A percentile compares a stretch with the other conserved stretches of the same genome.
These are phyloP conservation scores for Globisporangium paddicum DNA, from an alignment of 352 stramenopile species.

Conservation along the genomic window DNA sequence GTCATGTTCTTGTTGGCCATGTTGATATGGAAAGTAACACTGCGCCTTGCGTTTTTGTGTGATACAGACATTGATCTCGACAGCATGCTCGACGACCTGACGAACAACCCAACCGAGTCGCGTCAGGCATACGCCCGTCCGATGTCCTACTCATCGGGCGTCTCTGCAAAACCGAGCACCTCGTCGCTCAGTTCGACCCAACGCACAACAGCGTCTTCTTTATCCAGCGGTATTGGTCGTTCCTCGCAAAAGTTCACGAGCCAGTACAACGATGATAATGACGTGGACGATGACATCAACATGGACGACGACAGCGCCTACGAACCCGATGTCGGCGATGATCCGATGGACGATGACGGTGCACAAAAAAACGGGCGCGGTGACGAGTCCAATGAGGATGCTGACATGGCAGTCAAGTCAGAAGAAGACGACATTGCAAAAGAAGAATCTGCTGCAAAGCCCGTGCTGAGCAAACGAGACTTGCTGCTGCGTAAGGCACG, in stretches of 20 bases:
- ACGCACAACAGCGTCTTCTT: conserved; percentile 3
- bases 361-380: background rate
- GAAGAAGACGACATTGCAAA: conserved; percentile 20
- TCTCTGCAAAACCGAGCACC: conserved; percentile 18
- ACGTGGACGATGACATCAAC: conserved; percentile 18
- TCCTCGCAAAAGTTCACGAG: conserved; percentile 10
- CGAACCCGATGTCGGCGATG: conserved; percentile 13
- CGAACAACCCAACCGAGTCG: conserved; percentile 75
- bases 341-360: conserved; percentile 17
- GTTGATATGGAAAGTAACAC: background rate
- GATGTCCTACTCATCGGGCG: conserved; percentile 50
- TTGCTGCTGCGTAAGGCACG: conserved; percentile 67
- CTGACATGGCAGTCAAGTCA: conserved; percentile 8
- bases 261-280: conserved; percentile 17
- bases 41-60: background rate
- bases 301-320: conserved; percentile 16
- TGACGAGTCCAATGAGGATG: conserved; percentile 3
- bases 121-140: conserved; percentile 41
- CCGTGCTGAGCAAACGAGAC: conserved; percentile 66
- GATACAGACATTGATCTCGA: conserved; percentile 77
- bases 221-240: conserved; percentile 13
- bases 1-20: background rate
- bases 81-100: conserved; percentile 83
- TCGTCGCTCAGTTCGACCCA: conserved; percentile 8
- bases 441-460: conserved; percentile 13